phyloP scores from a whole-genome alignment of 1,139 yeast species.

The Groenewaldozyma sp. region DNA sequence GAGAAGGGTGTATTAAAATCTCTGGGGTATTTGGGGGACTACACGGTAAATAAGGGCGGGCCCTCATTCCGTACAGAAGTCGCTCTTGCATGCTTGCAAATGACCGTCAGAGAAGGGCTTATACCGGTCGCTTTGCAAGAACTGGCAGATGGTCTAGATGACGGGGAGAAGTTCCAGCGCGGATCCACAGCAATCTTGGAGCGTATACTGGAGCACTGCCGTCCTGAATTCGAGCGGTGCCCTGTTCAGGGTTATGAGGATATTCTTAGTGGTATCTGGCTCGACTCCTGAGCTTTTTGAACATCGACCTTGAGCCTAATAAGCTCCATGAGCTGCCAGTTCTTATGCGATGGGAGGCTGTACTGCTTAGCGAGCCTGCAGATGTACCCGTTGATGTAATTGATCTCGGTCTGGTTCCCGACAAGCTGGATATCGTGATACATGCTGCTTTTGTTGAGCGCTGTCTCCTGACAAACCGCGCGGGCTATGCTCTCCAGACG shows the following conservation, averaged over 20 bases:
- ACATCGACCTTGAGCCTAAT: conserved; percentile 24
- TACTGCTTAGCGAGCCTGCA: conserved; percentile 41
- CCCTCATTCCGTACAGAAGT: conserved; percentile 69
- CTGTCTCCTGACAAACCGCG: conserved; percentile 39
- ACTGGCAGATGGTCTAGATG: conserved; percentile 11
- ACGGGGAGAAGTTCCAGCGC: conserved; percentile 9
- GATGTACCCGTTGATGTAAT: conserved; percentile 70
- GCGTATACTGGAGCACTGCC: conserved; percentile 7
- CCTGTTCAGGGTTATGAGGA: neutral
- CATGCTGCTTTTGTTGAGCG: conserved; percentile 75
- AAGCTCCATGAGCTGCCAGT: conserved; percentile 40
- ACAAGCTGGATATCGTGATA: conserved; percentile 58
- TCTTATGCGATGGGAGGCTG: conserved; percentile 37
- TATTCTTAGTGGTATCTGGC: neutral
- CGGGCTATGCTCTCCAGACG: conserved; percentile 41
- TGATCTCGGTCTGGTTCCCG: conserved; percentile 61
- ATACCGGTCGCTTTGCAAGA: conserved; percentile 8
- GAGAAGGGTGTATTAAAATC: conserved; percentile 42
- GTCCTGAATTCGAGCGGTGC: conserved; percentile 4
- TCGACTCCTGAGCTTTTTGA: neutral
- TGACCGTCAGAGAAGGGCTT: conserved; percentile 18
- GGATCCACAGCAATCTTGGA: conserved; percentile 5
- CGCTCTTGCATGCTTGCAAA: conserved; percentile 59
- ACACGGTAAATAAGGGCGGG: conserved; percentile 46
- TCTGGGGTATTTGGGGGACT: conserved; percentile 59